A percentile compares a stretch with the other conserved stretches of the same genome.
Evolutionary conservation across 805 yeast species (phyloP).

Genomic region (Nakazawaea sp.): DNA sequence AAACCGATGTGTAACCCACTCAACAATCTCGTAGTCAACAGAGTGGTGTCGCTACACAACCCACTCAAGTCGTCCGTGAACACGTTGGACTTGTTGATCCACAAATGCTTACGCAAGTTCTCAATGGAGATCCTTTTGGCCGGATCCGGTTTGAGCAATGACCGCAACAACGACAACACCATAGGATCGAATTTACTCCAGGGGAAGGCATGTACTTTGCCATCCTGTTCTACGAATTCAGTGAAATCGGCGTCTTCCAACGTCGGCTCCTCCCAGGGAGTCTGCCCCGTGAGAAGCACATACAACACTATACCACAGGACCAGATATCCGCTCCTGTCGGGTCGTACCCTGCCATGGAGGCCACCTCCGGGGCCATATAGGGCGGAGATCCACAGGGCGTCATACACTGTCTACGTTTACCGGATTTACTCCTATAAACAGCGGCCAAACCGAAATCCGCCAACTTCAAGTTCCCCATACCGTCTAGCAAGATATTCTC

Average conservation of each 20-base stretch:
- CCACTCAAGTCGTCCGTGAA: constrained; percentile 37
- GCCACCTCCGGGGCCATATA: constrained; percentile 74
- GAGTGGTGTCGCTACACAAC: constrained; percentile 44
- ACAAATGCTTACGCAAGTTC: constrained; percentile 41
- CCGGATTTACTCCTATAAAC: constrained; percentile 46
- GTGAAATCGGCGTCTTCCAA: constrained; percentile 41
- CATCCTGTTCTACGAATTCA: constrained; percentile 34
- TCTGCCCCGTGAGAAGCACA: constrained; percentile 57
- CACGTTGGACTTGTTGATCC: constrained; percentile 41
- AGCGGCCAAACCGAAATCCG: constrained; percentile 73
- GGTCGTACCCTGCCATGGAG: constrained; percentile 40
- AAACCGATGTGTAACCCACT: constrained; percentile 46
- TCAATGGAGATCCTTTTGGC: constrained; percentile 32
- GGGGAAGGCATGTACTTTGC: constrained; percentile 38
- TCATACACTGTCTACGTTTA: constrained; percentile 34
- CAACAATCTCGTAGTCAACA: constrained; percentile 43
- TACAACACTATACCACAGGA: constrained; percentile 60
- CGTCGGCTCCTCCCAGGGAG: constrained; percentile 68
- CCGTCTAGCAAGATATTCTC: constrained; percentile 60
- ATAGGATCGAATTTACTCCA: constrained; percentile 49
- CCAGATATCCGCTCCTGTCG: constrained; percentile 60
- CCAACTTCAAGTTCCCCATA: constrained; percentile 61
- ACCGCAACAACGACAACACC: constrained; percentile 44
- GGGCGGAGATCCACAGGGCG: constrained; percentile 70
- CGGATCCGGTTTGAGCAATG: constrained; percentile 45